A percentile compares a stretch with the other conserved stretches of the same genome.
Evolutionary conservation across 768 basidiomycete genomes (phyloP).

Genomic region (Suillus plorans): DNA sequence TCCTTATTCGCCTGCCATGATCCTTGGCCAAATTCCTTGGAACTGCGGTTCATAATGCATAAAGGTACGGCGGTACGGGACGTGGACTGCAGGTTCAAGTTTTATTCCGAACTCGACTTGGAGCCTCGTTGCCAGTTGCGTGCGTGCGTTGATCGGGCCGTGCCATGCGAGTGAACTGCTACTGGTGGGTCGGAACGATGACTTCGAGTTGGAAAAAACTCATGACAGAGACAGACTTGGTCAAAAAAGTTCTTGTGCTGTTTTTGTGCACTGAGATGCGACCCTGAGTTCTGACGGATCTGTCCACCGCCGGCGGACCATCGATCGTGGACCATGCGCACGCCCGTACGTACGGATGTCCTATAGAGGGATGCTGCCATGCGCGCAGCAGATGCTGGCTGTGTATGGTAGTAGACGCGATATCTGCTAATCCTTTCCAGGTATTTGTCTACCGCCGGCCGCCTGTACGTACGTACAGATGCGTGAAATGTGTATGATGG

Average conservation of each 20-base stretch:
- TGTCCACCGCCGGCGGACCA: not conserved
- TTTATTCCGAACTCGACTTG: too few relatives aligned
- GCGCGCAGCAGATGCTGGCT: too few relatives aligned
- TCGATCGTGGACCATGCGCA: not conserved
- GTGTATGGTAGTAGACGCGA: too few relatives aligned
- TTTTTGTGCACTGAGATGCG: not conserved
- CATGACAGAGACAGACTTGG: not conserved
- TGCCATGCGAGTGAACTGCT: not conserved
- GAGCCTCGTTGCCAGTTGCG: too few relatives aligned
- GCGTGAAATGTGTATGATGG: not conserved
- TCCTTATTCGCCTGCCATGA: not conserved
- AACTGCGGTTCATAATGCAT: not conserved
- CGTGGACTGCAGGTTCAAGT: not conserved
- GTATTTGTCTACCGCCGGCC: not conserved
- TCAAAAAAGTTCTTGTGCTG: not conserved
- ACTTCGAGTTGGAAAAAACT: not conserved
- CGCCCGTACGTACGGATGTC: not conserved
- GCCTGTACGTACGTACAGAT: not conserved
- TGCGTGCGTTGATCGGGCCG: not conserved
- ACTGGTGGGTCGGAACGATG: not conserved
- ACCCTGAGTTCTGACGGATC: not conserved
- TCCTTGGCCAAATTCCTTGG: not conserved
- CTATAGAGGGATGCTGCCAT: too few relatives aligned
- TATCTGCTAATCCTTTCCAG: too few relatives aligned
- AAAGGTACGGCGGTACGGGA: not conserved